Evolutionary conservation across 2,329 filamentous ascomycete species (phyloP), one percentile per base, ranked within the genome.

Genomic region (Raffaelea arxii): DNA sequence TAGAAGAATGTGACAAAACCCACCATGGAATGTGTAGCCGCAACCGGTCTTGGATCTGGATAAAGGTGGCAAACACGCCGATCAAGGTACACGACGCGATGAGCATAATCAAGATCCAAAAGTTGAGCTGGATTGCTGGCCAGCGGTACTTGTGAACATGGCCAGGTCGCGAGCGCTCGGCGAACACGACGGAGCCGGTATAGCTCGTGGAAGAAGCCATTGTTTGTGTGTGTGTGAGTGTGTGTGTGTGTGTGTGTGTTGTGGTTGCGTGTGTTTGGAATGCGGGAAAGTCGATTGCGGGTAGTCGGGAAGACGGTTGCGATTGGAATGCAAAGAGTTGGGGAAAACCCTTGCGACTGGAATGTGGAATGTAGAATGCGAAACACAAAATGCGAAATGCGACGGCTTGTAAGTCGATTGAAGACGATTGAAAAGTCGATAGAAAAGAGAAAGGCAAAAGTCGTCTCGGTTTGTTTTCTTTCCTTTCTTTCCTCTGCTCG

Each of bases 91-190:
- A 66, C 5, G 76, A 72, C 2, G 77, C 71, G 4, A 78, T 66
- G 11, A 84, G 65, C 74, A 84, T 82, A 53, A 82, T 66, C 43
- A 84, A 66, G 58, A 84, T 77, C 78, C 80, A 83, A 43, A 83
- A 63, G 58, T 82, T 82, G 49, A 84, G 69, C 61, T 81, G 76
- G 46, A 78, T 62, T n/a, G 77, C 76, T 18, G 80, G 80, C 80
- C 80, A 84, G 65, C 79, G 78, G 68, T 84, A 84, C 37, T 72
- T 73, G 57, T 76, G 74, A 4, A 79, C 61, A 53, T 68, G 69
- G 50, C 66, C 57, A 35, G 67, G 70, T 68, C 47, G 36, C 21
- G 49, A n/a, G n/a, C n/a, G n/a, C n/a, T n/a, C n/a, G n/a, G n/a
- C 50, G 22, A 44, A 14, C 16, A 50, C 44, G 4, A 50, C 10